Evolutionary conservation across 768 basidiomycete genomes (phyloP), one percentile per base, ranked within the genome.

Genomic region (Pleurotus cornucopiae): DNA sequence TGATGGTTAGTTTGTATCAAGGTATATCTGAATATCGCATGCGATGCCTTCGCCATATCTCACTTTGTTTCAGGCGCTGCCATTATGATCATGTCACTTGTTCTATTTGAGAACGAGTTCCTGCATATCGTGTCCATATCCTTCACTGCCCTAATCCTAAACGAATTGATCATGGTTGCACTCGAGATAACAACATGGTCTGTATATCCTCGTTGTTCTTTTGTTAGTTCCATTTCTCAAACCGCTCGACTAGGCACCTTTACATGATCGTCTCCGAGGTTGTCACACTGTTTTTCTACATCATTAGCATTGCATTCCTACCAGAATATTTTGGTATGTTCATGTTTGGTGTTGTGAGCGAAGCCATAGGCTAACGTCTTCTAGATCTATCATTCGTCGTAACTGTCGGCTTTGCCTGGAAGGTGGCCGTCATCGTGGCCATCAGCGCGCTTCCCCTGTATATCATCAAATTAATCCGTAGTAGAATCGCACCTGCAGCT

Each of bases 151-250:
- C 77, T 98, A 56, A 84, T 99, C 60, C 76, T 98, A 25, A 99
- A 99, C 67, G 97, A 98, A 67, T 83, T 99, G 49, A 94, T 98
- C 72, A 99, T 98, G 97, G 97, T 98, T 46, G 94, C 95, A 2
- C 71, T 98, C 62, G 95, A 98, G 71, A 94, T 98, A 57, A 98
- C 95, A 2, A 98, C 92, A 59, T 99, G 96, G 96, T 92, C 63
- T 55, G 75, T 63, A 18, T 3, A 41, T 26, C 3, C 14, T 12
- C 34, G 40, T n/a, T 23, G 45, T 46, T 54, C 6, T 14, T 34
- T 6, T 14, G 46, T 39, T 40, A 13, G 6, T 54, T 51, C 2
- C 49, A 20, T 23, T 59, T 26, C 38, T 44, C 37, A 20, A 52
- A 23, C 13, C 46, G 39, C 59, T 5, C 9, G 18, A 18, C 7